A percentile compares a stretch with the other conserved stretches of the same genome.
Evolutionary conservation across 2,329 filamentous ascomycete species (phyloP).

Genomic region (Penicillium sp.): DNA sequence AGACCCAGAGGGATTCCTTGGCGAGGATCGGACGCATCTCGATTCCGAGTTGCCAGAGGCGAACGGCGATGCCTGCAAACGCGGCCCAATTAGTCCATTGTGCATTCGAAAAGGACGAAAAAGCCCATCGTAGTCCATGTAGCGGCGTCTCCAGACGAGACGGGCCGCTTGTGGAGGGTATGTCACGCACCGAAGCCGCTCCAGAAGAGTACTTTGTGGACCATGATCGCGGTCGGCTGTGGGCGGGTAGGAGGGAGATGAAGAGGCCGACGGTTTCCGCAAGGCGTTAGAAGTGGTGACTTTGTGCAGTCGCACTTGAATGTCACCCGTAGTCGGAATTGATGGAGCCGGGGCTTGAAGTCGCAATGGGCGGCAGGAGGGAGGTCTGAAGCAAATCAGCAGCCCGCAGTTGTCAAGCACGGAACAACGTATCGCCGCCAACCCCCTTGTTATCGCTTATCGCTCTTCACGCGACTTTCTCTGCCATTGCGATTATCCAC

Average conservation of each 20-base stretch:
- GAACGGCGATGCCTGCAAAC: conserved; percentile 74
- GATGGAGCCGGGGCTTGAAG: conserved; percentile 22
- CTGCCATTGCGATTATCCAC: conserved; percentile 6
- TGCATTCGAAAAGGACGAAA: not conserved
- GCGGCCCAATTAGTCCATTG: conserved; percentile 13
- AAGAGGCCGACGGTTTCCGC: conserved; percentile 6
- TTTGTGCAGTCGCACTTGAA: conserved; percentile 12
- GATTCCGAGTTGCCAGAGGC: conserved; percentile 95
- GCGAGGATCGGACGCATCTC: conserved; percentile 96
- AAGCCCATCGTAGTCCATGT: too few relatives aligned
- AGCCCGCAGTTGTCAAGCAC: conserved; percentile 35
- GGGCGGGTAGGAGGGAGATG: conserved; percentile 17
- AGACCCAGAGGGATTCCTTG: conserved; percentile 79
- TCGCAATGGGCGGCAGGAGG: conserved; percentile 27
- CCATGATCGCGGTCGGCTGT: conserved; percentile 37
- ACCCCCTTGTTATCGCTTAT: conserved; percentile 19
- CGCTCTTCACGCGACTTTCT: conserved; percentile 17
- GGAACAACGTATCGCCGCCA: conserved; percentile 19
- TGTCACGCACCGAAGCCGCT: conserved; percentile 75
- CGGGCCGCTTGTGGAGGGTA: conserved; percentile 5
- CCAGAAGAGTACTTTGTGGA: conserved; percentile 55
- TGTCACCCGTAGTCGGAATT: conserved; percentile 16
- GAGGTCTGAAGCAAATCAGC: conserved; percentile 36
- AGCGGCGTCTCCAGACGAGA: too few relatives aligned
- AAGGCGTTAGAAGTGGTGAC: conserved; percentile 1